Base-by-base conservation (phyloP, 2,329 filamentous ascomycete species). In the Ophiostoma tasmaniense region DNA sequence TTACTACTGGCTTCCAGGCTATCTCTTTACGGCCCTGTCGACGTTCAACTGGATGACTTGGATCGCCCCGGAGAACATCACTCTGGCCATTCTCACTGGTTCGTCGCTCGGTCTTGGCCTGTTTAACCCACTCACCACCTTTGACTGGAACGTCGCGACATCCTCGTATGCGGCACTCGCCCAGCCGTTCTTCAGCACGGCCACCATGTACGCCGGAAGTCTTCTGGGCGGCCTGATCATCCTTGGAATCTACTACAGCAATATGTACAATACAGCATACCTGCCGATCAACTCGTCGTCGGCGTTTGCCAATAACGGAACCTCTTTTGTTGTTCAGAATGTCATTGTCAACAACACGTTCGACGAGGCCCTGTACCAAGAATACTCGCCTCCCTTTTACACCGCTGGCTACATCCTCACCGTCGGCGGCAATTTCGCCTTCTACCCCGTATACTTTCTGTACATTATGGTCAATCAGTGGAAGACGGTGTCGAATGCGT, bases 311-410 rank as follows among this genome's bases (percentile, higher is more conserved):
- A 90, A 90, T 74, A 87, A 81, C 0, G 88, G 86, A 28, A 75
- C 78, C 1, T 72, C 79, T 8, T 90, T 90, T 78, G 83, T 89
- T 70, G 85, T 88, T 2, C 80, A 80, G 2, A 81, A 80, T 17
- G 87, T 90, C 66, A 25, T 64, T 6, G 80, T 90, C 28, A 83
- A 83, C 68, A 80, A 87, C 72, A 80, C 83, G 17, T 85, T 90
- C 69, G 84, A 90, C 75, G 81, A 83, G 73, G 82, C 80, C 2
- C 84, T 84, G 14, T 90, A 90, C 76, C 79, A 83, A 71, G 79
- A 80, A 25, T 90, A 90, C 76, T 90, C 88, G 25, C 88, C 88
- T 1, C 80, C 90, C 3, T 90, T 85, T 74, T 79, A 90, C 22
- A 82, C 86, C 2, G 83, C 87, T 0, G 87, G 88, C 70, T 90